Percentiles rank a stretch among this genome's conserved stretches.
These are phyloP conservation scores for Thalassiosira mediterranea DNA, from an alignment of 352 stramenopile genomes.

Conservation along the genomic window DNA sequence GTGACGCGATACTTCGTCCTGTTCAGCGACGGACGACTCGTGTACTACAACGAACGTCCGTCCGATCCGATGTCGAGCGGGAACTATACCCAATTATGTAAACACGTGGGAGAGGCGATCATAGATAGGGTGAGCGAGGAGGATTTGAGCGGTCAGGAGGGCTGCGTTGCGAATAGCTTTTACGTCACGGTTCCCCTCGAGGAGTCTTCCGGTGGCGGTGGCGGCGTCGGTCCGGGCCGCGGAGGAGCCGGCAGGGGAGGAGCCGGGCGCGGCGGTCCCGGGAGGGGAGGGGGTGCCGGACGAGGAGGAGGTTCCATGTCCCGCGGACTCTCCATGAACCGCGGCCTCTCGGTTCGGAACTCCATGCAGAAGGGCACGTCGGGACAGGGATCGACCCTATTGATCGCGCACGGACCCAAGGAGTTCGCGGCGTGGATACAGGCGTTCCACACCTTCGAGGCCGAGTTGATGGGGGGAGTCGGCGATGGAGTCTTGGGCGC, in stretches of 20 bases:
- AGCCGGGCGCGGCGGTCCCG: too few relatives aligned
- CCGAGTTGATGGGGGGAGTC: conserved; percentile 11
- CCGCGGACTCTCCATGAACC: too few relatives aligned
- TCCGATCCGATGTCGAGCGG: not conserved
- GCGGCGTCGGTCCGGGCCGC: too few relatives aligned
- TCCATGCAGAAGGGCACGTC: not conserved
- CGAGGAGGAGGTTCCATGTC: too few relatives aligned
- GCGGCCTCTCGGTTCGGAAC: too few relatives aligned
- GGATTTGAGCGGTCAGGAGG: conserved; percentile 8
- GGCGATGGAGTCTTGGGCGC: not conserved
- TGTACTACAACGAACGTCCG: conserved; percentile 10
- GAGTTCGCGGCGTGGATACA: conserved; percentile 39
- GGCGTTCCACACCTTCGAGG: conserved; percentile 29
- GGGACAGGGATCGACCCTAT: conserved; percentile 1
- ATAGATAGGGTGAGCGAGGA: conserved; percentile 16
- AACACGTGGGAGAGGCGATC: conserved; percentile 13
- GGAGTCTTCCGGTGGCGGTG: too few relatives aligned
- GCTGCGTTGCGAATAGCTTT: conserved; percentile 30
- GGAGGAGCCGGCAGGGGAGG: too few relatives aligned
- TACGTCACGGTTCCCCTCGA: conserved; percentile 23
- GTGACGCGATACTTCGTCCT: conserved; percentile 31
- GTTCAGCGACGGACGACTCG: conserved; percentile 24
- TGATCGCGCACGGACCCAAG: conserved; percentile 26
- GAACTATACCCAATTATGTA: conserved; percentile 32
- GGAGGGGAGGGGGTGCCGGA: not conserved